Conservation (phyloP, 305 asterid species). For the Fraxinus dipetala region DNA sequence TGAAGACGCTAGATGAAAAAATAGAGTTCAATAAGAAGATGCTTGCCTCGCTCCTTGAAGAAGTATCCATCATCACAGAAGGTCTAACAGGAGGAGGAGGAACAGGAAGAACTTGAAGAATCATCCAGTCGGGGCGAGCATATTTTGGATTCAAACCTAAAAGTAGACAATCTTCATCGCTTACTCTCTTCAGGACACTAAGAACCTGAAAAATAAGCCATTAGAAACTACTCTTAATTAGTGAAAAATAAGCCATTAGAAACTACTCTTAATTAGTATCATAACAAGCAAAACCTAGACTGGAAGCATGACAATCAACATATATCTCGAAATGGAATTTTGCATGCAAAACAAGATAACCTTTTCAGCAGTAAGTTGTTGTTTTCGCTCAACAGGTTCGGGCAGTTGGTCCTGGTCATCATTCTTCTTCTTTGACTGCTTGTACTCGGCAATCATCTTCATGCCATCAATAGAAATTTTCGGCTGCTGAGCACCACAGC, state of each 20-base stretch:
- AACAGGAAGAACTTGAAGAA: conserved; percentile 96
- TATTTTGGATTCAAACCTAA: conserved; percentile 85
- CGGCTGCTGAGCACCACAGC: conserved; percentile 98
- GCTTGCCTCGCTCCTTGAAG: conserved; percentile 94
- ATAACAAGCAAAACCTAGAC: conserved; percentile 9
- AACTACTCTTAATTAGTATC: neutral
- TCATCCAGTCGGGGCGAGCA: conserved; percentile 99
- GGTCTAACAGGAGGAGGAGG: conserved; percentile 99
- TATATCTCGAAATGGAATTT: neutral
- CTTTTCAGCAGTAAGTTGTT: conserved; percentile 85
- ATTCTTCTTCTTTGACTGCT: conserved; percentile 61
- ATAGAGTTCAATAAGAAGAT: conserved; percentile 16
- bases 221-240: neutral
- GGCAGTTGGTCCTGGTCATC: conserved; percentile 89
- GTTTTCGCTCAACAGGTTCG: conserved; percentile 90
- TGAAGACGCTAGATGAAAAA: conserved; percentile 14
- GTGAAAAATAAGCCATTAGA: conserved; percentile 1
- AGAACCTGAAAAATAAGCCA: conserved; percentile 57
- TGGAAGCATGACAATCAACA: neutral
- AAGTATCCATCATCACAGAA: conserved; percentile 98
- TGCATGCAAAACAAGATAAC: conserved; percentile 30
- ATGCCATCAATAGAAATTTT: conserved; percentile 88
- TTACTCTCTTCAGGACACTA: conserved; percentile 31
- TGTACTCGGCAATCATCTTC: conserved; percentile 94
- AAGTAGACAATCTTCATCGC: conserved; percentile 79